Conservation (phyloP, 2,329 filamentous ascomycete species). For the Fusarium avenaceum region DNA sequence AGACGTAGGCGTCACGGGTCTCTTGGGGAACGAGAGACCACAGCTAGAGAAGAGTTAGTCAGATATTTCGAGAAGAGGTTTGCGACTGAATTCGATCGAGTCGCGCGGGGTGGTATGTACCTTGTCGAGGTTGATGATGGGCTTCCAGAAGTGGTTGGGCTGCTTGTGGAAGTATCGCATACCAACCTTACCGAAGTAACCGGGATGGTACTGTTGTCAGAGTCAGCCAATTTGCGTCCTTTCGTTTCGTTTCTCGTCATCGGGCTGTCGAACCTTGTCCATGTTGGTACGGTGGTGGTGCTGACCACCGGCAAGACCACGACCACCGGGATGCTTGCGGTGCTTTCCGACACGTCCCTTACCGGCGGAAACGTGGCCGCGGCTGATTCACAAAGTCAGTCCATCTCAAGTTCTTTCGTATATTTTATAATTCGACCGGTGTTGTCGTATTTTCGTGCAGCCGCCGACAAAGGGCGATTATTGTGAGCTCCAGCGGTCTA, state of each 20-base stretch:
- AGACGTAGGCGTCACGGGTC: conserved; percentile 92
- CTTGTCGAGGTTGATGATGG: conserved; percentile 99
- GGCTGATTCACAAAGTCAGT: conserved; percentile 66
- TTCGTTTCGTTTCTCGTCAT: conserved; percentile 53
- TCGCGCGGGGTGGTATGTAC: conserved; percentile 60
- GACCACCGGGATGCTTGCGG: conserved; percentile 88
- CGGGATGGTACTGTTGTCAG: conserved; percentile 83
- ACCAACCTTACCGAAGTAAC: conserved; percentile 99
- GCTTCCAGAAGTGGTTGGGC: conserved; percentile 98
- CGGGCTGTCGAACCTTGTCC: conserved; percentile 81
- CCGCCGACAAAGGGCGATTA: conserved; percentile 41
- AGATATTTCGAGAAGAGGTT: background rate
- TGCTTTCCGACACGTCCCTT: conserved; percentile 99
- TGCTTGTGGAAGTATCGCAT: conserved; percentile 98
- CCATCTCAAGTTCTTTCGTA: conserved; percentile 36
- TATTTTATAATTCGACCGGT: conserved; percentile 15
- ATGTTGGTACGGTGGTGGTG: conserved; percentile 77
- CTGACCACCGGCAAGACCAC: conserved; percentile 97
- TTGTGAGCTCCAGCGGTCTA: conserved; percentile 39
- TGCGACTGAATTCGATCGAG: background rate
- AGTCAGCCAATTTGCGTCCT: conserved; percentile 49
- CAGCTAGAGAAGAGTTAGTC: conserved; percentile 70
- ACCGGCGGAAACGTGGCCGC: conserved; percentile 98
- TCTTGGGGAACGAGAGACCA: conserved; percentile 95
- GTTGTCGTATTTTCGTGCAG: conserved; percentile 23